A percentile compares a stretch with the other conserved stretches of the same genome.
These are phyloP conservation scores for Nicotiana knightiana DNA, from an alignment of 257 asterid genomes.

Conservation along the genomic window DNA sequence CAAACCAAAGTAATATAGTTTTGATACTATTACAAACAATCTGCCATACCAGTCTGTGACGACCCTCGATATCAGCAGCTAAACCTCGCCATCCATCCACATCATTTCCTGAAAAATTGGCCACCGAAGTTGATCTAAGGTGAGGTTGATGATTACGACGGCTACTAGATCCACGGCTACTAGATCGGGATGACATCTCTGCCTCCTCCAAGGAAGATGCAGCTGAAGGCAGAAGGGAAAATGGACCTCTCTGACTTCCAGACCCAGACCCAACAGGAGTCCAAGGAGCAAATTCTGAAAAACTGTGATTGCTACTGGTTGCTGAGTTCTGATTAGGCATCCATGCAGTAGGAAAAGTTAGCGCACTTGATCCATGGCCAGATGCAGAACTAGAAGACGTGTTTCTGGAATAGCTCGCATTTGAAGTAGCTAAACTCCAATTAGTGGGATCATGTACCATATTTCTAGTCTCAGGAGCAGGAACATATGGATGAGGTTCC, in stretches of 20 bases:
- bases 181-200: constrained; percentile 10
- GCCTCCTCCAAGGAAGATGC: constrained; percentile 31
- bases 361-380: constrained; percentile 32
- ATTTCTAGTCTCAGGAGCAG: constrained; percentile 49
- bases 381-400: constrained; percentile 36
- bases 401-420: constrained; percentile 43
- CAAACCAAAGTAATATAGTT: constrained; percentile 2
- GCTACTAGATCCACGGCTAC: constrained; percentile 19
- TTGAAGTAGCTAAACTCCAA: constrained; percentile 57
- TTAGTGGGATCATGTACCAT: constrained; percentile 43
- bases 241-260: constrained; percentile 46
- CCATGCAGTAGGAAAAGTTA: constrained; percentile 39
- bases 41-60: constrained; percentile 61
- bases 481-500: constrained; percentile 37
- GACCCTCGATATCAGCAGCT: constrained; percentile 55
- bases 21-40: constrained; percentile 4
- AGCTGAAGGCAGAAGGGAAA: constrained; percentile 39
- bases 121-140: constrained; percentile 36
- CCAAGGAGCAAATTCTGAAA: constrained; percentile 47
- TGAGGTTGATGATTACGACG: constrained; percentile 33
- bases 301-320: constrained; percentile 37
- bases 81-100: constrained; percentile 49
- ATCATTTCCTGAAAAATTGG: constrained; percentile 45
- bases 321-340: constrained; percentile 44
- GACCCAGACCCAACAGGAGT: constrained; percentile 44